Conservation (phyloP, 1,139 yeast species). For the Spathaspora sp. region DNA sequence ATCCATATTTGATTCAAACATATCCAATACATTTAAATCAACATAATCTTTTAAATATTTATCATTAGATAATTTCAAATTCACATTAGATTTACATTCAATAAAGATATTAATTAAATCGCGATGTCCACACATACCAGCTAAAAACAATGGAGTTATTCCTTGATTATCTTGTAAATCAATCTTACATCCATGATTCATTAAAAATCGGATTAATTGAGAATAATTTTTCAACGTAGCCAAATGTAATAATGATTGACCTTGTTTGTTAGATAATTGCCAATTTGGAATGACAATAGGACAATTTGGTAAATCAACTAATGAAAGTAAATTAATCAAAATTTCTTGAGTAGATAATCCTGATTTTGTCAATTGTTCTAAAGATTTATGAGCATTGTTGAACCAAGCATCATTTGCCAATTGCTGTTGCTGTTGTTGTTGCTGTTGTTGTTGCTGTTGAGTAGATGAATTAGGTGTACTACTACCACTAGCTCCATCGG, state of each 20-base stretch:
- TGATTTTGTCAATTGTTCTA: slow-evolving; percentile 48
- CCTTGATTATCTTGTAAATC: slow-evolving; percentile 80
- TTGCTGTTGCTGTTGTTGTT: neutral
- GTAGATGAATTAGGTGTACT: slow-evolving; percentile 8
- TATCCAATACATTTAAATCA: slow-evolving; percentile 65
- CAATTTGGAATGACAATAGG: slow-evolving; percentile 69
- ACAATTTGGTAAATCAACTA: slow-evolving; percentile 61
- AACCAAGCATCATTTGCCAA: slow-evolving; percentile 39
- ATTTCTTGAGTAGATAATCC: slow-evolving; percentile 55
- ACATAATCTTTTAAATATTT: slow-evolving; percentile 54
- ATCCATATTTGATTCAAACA: slow-evolving; percentile 27
- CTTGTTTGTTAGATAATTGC: slow-evolving; percentile 77
- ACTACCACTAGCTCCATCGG: slow-evolving; percentile 28
- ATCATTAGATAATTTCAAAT: slow-evolving; percentile 56
- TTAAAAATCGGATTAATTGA: slow-evolving; percentile 58
- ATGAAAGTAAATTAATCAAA: slow-evolving; percentile 61
- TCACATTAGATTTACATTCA: slow-evolving; percentile 64
- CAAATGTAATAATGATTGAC: slow-evolving; percentile 84
- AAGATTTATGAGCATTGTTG: slow-evolving; percentile 46
- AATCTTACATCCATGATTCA: slow-evolving; percentile 77
- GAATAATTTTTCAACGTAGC: slow-evolving; percentile 75
- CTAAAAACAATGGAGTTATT: slow-evolving; percentile 82
- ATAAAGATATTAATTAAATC: slow-evolving; percentile 57
- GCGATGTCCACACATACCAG: slow-evolving; percentile 72
- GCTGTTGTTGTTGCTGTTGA: slow-evolving; percentile 3